phyloP scores from a whole-genome alignment of 2,329 filamentous ascomycete genomes.

The Ploettnerulaceae sp. region DNA sequence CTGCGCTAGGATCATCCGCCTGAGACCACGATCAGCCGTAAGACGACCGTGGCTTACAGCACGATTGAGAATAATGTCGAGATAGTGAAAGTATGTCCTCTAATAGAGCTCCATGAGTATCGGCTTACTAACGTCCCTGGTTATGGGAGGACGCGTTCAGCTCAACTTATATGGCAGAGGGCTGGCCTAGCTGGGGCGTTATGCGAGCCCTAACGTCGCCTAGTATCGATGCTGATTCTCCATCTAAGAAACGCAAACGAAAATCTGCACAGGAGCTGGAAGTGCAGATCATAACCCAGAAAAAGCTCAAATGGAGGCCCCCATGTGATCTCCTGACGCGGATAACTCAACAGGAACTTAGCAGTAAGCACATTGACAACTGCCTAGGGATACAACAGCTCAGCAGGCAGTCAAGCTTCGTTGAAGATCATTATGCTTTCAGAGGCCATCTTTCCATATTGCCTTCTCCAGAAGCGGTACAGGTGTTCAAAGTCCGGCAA shows the following conservation, averaged over 20 bases:
- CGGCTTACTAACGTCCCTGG: conserved; percentile 1
- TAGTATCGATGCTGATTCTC: not conserved
- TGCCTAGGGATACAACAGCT: no score
- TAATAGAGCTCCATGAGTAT: not conserved
- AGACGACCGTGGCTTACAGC: conserved; percentile 2
- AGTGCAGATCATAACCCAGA: not conserved
- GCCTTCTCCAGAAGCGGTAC: not conserved
- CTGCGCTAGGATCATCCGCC: conserved; percentile 1
- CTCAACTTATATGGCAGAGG: not conserved
- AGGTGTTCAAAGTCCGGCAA: not conserved
- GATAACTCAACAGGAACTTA: no score
- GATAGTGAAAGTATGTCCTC: not conserved
- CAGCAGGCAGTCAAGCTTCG: no score
- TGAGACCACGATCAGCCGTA: not conserved
- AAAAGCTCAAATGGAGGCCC: no score
- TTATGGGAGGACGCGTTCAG: not conserved
- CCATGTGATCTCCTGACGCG: no score
- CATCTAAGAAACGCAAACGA: conserved; percentile 1
- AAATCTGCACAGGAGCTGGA: conserved; percentile 1
- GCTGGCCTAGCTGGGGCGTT: not conserved
- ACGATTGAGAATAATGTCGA: conserved; percentile 2
- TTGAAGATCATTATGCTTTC: no score
- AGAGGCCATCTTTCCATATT: no score
- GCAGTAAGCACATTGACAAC: no score
- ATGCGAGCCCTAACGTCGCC: not conserved